These are phyloP conservation scores for Ajuga chamaepitys DNA, from an alignment of 257 asterid species.

Conservation along the genomic window DNA sequence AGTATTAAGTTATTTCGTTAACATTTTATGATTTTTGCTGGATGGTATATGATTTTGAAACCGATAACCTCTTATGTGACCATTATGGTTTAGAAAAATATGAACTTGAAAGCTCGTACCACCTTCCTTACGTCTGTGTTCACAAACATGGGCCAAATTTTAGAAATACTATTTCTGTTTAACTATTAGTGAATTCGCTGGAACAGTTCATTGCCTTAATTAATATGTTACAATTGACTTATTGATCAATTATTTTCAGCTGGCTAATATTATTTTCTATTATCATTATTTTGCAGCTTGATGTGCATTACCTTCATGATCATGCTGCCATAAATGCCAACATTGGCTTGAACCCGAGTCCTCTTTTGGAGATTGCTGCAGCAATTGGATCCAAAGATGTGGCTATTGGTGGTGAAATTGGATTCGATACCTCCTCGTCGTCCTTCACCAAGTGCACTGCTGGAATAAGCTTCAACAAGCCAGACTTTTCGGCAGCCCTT, in stretches of 20 bases:
- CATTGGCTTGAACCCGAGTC: constrained; percentile 71
- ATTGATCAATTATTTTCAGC: not conserved
- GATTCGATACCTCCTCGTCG: constrained; percentile 66
- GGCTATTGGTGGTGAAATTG: constrained; percentile 72
- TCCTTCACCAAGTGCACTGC: constrained; percentile 73
- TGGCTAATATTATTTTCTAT: not conserved
- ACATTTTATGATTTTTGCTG: not conserved
- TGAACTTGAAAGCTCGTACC: not conserved
- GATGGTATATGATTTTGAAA: not conserved
- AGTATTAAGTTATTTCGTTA: too few relatives aligned
- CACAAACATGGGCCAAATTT: not conserved
- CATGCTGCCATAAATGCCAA: constrained; percentile 74
- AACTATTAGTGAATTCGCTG: not conserved
- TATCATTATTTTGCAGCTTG: constrained; percentile 71
- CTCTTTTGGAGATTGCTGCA: constrained; percentile 70
- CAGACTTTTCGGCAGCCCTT: constrained; percentile 72
- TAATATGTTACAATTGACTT: not conserved
- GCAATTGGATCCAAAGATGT: constrained; percentile 59
- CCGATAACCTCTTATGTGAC: not conserved
- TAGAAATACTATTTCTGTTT: not conserved
- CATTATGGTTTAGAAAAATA: not conserved
- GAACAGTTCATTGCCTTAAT: not conserved
- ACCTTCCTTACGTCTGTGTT: not conserved
- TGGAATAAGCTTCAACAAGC: constrained; percentile 69
- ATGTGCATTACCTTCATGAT: constrained; percentile 60